Evolutionary conservation across 176 grass and related monocot species (phyloP).

Genomic region (Lolium perenne): DNA sequence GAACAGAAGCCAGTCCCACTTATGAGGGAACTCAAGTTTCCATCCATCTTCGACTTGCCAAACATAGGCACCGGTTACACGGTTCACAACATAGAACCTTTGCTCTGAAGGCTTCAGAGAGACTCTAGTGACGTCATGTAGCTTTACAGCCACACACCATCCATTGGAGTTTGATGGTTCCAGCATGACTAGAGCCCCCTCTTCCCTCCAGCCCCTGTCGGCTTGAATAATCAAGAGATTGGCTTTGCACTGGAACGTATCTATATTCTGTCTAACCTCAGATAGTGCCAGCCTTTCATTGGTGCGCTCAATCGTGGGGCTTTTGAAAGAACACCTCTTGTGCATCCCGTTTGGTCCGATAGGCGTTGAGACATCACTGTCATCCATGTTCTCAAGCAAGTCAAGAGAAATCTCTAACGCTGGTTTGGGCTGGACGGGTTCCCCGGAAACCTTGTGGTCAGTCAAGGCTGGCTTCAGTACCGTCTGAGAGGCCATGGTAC

Average conservation of each 20-base stretch:
- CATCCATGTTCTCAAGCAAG: slow-evolving; percentile 69
- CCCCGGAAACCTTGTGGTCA: slow-evolving; percentile 29
- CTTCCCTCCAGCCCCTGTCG: slow-evolving; percentile 90
- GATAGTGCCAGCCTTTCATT: slow-evolving; percentile 70
- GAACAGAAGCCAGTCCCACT: slow-evolving; percentile 90
- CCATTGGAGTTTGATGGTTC: slow-evolving; percentile 64
- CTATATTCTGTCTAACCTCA: slow-evolving; percentile 82
- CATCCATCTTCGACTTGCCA: slow-evolving; percentile 82
- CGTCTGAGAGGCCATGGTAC: not conserved
- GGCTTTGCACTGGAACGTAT: slow-evolving; percentile 61
- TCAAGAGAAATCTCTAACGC: slow-evolving; percentile 68
- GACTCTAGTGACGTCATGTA: slow-evolving; percentile 59
- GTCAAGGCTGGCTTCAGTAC: slow-evolving; percentile 18
- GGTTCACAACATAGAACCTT: slow-evolving; percentile 74
- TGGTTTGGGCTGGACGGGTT: slow-evolving; percentile 53
- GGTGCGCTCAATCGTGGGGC: slow-evolving; percentile 55
- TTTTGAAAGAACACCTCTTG: slow-evolving; percentile 67
- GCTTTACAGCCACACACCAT: slow-evolving; percentile 84
- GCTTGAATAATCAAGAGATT: slow-evolving; percentile 70
- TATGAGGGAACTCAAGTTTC: slow-evolving; percentile 88
- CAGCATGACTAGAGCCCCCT: slow-evolving; percentile 69
- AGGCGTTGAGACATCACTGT: slow-evolving; percentile 80
- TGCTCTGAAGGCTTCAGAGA: slow-evolving; percentile 70
- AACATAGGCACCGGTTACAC: slow-evolving; percentile 83
- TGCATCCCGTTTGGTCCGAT: slow-evolving; percentile 56